These are phyloP conservation scores for Neurospora sp. DNA, from an alignment of 2,329 filamentous ascomycete genomes.

Conservation along the genomic window DNA sequence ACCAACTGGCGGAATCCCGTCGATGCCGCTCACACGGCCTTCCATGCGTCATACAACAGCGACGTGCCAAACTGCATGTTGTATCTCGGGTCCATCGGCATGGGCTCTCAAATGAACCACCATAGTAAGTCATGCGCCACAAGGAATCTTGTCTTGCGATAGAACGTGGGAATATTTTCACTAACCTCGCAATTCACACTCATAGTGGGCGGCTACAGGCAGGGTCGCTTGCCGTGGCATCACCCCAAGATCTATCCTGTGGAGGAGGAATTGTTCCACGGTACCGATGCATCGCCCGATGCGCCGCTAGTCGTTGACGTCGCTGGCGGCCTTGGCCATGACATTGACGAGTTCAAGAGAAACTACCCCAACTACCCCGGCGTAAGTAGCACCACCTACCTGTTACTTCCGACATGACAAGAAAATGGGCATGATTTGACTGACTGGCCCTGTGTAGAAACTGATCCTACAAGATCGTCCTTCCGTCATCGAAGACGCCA, in stretches of 20 bases:
- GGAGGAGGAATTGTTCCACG: constrained; percentile 19
- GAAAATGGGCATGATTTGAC: background rate
- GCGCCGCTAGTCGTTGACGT: constrained; percentile 24
- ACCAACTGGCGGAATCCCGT: constrained; percentile 17
- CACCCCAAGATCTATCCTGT: constrained; percentile 22
- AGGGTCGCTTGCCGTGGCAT: constrained; percentile 22
- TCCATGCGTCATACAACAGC: constrained; percentile 23
- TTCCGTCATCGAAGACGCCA: constrained; percentile 20
- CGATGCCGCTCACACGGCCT: constrained; percentile 19
- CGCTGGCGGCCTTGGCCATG: constrained; percentile 28
- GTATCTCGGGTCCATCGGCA: constrained; percentile 20
- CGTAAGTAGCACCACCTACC: background rate
- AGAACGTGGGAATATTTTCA: background rate
- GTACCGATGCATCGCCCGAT: constrained; percentile 13
- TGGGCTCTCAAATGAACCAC: constrained; percentile 26
- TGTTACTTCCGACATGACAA: background rate
- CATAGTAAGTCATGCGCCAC: constrained; percentile 21
- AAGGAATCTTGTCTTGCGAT: background rate
- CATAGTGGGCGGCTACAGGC: constrained; percentile 22
- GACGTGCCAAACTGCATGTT: constrained; percentile 26
- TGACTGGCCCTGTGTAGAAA: constrained; percentile 3
- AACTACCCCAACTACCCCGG: constrained; percentile 16
- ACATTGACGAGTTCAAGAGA: constrained; percentile 24
- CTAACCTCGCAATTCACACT: background rate
- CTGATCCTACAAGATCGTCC: constrained; percentile 24